These are phyloP conservation scores for Debaryomycetaceae sp. DNA, from an alignment of 1,139 yeast genomes.

Conservation along the genomic window DNA sequence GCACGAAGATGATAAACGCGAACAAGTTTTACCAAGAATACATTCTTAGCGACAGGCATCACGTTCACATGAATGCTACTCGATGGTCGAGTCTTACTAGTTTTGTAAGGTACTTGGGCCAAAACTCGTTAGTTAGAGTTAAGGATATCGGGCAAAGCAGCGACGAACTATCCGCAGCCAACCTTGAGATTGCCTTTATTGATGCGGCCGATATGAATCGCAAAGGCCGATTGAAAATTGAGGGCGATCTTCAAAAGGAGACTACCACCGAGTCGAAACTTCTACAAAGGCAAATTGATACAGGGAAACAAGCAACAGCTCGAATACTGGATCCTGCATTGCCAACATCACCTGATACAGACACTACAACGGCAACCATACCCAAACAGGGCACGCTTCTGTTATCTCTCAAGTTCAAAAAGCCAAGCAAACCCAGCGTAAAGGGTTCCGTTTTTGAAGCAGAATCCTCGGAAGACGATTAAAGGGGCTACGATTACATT, in stretches of 20 bases:
- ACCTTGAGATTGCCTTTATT: conserved; percentile 21
- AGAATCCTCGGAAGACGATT: conserved; percentile 4
- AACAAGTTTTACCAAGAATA: conserved; percentile 87
- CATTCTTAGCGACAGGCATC: conserved; percentile 61
- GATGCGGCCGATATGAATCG: conserved; percentile 12
- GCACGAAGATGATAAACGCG: conserved; percentile 70
- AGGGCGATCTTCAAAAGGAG: conserved; percentile 4
- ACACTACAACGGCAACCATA: no score
- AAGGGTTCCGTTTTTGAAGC: conserved; percentile 1
- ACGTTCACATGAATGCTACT: conserved; percentile 86
- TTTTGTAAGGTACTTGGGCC: conserved; percentile 57
- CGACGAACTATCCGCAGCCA: conserved; percentile 31
- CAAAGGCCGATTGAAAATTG: conserved; percentile 11
- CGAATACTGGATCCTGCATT: neutral
- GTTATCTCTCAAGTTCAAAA: no score
- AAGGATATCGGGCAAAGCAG: conserved; percentile 19
- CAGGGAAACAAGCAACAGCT: conserved; percentile 17
- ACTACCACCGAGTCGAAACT: conserved; percentile 21
- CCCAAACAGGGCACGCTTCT: neutral
- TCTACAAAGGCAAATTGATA: conserved; percentile 42
- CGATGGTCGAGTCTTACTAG: conserved; percentile 62
- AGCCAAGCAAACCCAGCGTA: neutral
- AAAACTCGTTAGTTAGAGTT: conserved; percentile 48
- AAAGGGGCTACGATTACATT: neutral
- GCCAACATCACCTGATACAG: neutral